phyloP scores from a whole-genome alignment of 2,329 filamentous ascomycete species.

The Aspergillus ruber region DNA sequence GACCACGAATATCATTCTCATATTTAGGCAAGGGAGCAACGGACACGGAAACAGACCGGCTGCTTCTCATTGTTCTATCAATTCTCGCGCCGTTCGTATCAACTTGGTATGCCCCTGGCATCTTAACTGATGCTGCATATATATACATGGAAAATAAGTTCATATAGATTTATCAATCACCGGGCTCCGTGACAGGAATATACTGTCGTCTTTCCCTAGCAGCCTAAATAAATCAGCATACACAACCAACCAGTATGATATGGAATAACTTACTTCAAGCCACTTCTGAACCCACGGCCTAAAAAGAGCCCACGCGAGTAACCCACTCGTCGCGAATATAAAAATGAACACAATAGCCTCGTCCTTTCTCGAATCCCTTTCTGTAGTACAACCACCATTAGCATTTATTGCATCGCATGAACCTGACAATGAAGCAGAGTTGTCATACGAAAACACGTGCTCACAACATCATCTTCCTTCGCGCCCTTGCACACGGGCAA shows the following conservation, averaged over 20 bases:
- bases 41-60: too few relatives aligned
- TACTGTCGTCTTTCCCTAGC: conserved; percentile 46
- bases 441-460: conserved; percentile 58
- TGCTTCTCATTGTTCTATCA: background rate
- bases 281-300: conserved; percentile 55
- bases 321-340: conserved; percentile 55
- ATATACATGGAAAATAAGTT: background rate
- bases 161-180: background rate
- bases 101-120: too few relatives aligned
- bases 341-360: conserved; percentile 61
- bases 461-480: conserved; percentile 58
- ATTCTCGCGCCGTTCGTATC: too few relatives aligned
- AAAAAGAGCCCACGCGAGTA: conserved; percentile 55
- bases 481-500: conserved; percentile 56
- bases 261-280: conserved; percentile 41
- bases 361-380: conserved; percentile 62
- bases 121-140: too few relatives aligned
- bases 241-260: background rate
- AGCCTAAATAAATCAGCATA: conserved; percentile 26
- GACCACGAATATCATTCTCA: too few relatives aligned
- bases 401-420: conserved; percentile 17
- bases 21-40: too few relatives aligned
- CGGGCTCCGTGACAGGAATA: conserved; percentile 41
- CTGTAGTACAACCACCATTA: conserved; percentile 13
- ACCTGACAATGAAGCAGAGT: background rate